Base-by-base conservation (phyloP, 805 yeast genomes). In the Cyberlindnera mississippiensis region DNA sequence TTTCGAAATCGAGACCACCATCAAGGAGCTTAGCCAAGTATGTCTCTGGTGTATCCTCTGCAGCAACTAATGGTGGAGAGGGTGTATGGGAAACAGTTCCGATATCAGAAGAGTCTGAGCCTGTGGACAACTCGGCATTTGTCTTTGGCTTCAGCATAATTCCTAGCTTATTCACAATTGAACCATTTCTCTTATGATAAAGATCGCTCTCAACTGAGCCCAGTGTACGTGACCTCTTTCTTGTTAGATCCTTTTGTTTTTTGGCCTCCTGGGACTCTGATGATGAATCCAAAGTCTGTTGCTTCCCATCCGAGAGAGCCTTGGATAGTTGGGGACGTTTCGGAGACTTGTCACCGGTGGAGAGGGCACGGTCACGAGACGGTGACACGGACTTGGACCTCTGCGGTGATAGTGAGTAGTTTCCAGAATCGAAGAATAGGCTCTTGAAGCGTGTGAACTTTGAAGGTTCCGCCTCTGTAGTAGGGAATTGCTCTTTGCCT, bases 81-180 rank as follows among this genome's bases (percentile, higher is more conserved):
- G 53, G 53, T 12, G 41, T 19, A 4, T 36, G 41, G 4, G 45
- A 27, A 3, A 30, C 39, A 50, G 45, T 28, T 9, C 30, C 54
- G 53, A n/a, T 34, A 6, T 40, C 38, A 4, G 42, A 28, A 4
- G 49, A 35, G 14, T 32, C 31, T 13, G 42, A 34, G 4, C 36
- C 41, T 10, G 44, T 37, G 10, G 41, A 28, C 11, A 45, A 16
- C 19, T 30, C 33, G n/a, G 38, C 9, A n/a, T 37, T 16, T 12
- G 59, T 53, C 26, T 59, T 45, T 6, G 63, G 57, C 39, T 62
- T 57, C 37, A 62, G 31, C 49, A 62, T 56, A 2, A 67, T 65
- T 30, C 66, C 66, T 15, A 68, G 42, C 0, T 70, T 61, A 41
- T 59, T 66, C 2, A 63, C 71, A 10, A 68, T 45, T 0, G 71